phyloP scores from a whole-genome alignment of 495 filamentous ascomycete species.

The Talaromyces thailandensis region DNA sequence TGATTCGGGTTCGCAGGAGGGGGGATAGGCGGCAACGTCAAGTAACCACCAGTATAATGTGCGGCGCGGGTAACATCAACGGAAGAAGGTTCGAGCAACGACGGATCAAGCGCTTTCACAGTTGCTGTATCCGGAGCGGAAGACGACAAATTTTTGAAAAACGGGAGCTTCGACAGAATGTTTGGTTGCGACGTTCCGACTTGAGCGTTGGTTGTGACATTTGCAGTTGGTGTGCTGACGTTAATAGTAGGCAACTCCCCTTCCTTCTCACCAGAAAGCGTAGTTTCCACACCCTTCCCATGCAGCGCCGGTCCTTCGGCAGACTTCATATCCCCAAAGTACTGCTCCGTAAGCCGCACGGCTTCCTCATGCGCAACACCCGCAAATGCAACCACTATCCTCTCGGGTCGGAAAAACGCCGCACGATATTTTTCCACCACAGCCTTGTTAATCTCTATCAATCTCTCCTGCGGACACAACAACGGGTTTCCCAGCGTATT shows the following conservation, averaged over 20 bases:
- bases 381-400: constrained; percentile 91
- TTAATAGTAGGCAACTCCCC: constrained; percentile 29
- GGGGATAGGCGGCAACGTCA: constrained; percentile 72
- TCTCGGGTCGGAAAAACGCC: constrained; percentile 78
- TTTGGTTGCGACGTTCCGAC: constrained; percentile 38
- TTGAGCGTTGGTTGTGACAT: constrained; percentile 25
- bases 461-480: constrained; percentile 78
- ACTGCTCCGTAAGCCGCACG: constrained; percentile 66
- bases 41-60: constrained; percentile 90
- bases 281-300: constrained; percentile 46
- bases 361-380: constrained; percentile 79
- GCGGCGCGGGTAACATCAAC: constrained; percentile 56
- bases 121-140: constrained; percentile 54
- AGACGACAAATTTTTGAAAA: constrained; percentile 81
- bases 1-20: constrained; percentile 66
- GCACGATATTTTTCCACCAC: constrained; percentile 73
- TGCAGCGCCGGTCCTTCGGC: constrained; percentile 44
- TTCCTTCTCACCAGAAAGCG: constrained; percentile 35
- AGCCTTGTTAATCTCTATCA: constrained; percentile 63
- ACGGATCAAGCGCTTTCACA: constrained; percentile 35
- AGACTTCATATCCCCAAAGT: constrained; percentile 86
- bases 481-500: constrained; percentile 94
- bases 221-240: constrained; percentile 35
- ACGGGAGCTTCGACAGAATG: constrained; percentile 78
- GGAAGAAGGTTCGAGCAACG: constrained; percentile 33